Evolutionary conservation across 768 basidiomycete genomes (phyloP), one percentile per base, ranked within the genome.

Genomic region (Gyrodon lividus): DNA sequence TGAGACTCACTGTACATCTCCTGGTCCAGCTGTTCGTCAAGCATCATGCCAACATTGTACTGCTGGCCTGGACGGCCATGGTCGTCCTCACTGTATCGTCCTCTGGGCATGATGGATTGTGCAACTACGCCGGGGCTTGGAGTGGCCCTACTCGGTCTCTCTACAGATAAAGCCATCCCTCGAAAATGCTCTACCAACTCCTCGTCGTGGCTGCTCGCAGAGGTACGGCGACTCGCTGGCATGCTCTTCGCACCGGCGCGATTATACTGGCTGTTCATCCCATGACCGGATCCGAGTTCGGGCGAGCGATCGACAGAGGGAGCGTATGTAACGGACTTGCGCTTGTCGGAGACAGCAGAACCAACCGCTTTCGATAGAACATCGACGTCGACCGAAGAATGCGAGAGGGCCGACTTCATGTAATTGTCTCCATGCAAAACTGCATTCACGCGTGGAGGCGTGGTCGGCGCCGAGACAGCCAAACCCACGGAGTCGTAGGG

Each of bases 11-110:
- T 93, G 64, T 94, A 86, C 83, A 96, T 93, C 67, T 96, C 93
- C 71, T 91, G 84, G 64, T 96, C 93, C 58, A 96, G 72, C 63
- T 95, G 92, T 68, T 95, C 89, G 59, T 96, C 93, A 55, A 96
- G 74, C 83, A 95, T 85, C 85, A 92, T 87, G 26, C 89, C 90
- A 35, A 88, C 82, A 63, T 91, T 92, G 68, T 83, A 90, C 30
- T 76, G 77, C 54, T 77, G 83, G 7, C 81, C 80, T 63, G 83
- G 81, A 43, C 75, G 77, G 13, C 75, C 70, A 35, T 77, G 80
- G 48, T 87, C 84, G 43, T 83, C 83, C 41, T 82, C 79, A 19
- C 64, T 73, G 59, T 81, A 83, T 17, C 80, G 77, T 9, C 72
- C 78, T 58, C 81, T 75, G 24, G 75, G 68, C 52, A 85, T 63